Base-by-base conservation (phyloP, 2,329 filamentous ascomycete genomes). In the Talaromyces piceae region DNA sequence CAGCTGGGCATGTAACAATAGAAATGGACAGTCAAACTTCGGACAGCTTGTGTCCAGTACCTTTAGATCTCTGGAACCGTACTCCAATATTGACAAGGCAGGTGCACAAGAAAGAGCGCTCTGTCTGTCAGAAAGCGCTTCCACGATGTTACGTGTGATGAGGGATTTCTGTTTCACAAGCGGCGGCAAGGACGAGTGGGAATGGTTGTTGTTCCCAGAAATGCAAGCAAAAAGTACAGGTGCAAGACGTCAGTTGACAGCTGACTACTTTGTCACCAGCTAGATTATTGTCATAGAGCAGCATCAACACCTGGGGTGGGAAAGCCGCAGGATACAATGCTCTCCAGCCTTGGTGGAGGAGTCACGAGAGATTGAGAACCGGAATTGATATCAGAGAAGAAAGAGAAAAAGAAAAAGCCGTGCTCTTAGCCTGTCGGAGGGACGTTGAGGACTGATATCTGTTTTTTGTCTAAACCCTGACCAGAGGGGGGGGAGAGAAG, bases 401-500 rank as follows among this genome's bases (percentile, higher is more conserved):
- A 56, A 50, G 45, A 50, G 53, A 51, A 46, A 53, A 53, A 44
- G 18, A 25, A 47, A 53, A 56, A 49, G 54, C 58, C 56, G 54
- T 51, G 60, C 60, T 56, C 55, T 52, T 55, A 59, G 59, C 52
- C 16, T 18, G 20, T 18, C 16, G 31, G 31, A 48, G 46, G 51
- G 51, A 49, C 43, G 13, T 25, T 49, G 31, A 45, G 41, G 47
- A 41, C 57, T 59, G 59, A 61, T 63, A 63, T 61, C 54, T 56
- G 53, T 60, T 61, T 57, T 51, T 50, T n/a, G n/a, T n/a, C n/a
- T n/a, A n/a, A 39, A 47, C 45, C 41, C 43, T 45, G 39, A 28
- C 37, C n/a, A n/a, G n/a, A n/a, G n/a, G n/a, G n/a, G n/a, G n/a
- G n/a, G n/a, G n/a, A n/a, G n/a, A n/a, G n/a, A n/a, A n/a, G n/a